Conservation (phyloP, 2,329 filamentous ascomycete species). For the Exophiala phaeomuriformis region DNA sequence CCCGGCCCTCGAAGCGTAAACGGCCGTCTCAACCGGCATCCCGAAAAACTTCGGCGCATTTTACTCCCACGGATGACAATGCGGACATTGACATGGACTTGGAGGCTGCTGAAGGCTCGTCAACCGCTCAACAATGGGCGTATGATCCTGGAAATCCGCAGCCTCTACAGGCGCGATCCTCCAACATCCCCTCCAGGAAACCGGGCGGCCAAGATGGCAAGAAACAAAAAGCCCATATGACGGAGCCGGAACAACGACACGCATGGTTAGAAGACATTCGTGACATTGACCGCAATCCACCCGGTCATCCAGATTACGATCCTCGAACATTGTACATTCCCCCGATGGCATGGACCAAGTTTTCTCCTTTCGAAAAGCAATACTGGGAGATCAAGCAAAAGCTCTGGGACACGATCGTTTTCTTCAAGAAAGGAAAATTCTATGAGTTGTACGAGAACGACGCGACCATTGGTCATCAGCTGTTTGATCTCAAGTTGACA, state of each 20-base stretch:
- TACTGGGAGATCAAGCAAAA: slow-evolving; percentile 99
- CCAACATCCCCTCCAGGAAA: slow-evolving; percentile 33
- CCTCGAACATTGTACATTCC: slow-evolving; percentile 87
- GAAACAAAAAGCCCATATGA: slow-evolving; percentile 65
- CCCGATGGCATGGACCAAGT: slow-evolving; percentile 67
- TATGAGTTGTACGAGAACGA: slow-evolving; percentile 98
- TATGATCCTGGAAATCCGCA: slow-evolving; percentile 57
- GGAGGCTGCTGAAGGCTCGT: slow-evolving; percentile 46
- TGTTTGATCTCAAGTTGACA: slow-evolving; percentile 95
- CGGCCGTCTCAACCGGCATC: slow-evolving; percentile 38
- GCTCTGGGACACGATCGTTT: slow-evolving; percentile 93
- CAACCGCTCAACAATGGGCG: slow-evolving; percentile 73
- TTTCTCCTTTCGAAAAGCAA: slow-evolving; percentile 93
- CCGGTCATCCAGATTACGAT: slow-evolving; percentile 80
- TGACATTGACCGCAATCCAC: slow-evolving; percentile 75
- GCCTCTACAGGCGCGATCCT: slow-evolving; percentile 43
- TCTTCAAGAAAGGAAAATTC: slow-evolving; percentile 99
- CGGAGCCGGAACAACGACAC: slow-evolving; percentile 79
- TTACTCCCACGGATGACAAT: slow-evolving; percentile 38
- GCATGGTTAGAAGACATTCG: slow-evolving; percentile 79
- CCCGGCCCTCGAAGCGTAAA: slow-evolving; percentile 64
- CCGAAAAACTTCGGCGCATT: slow-evolving; percentile 34
- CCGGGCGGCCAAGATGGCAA: slow-evolving; percentile 30
- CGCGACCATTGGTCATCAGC: slow-evolving; percentile 88
- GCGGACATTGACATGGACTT: slow-evolving; percentile 46